Percentiles rank a stretch among this genome's conserved stretches.
Evolutionary conservation across 345 rosid species (phyloP).

Genomic region (Eucalyptus decipiens): DNA sequence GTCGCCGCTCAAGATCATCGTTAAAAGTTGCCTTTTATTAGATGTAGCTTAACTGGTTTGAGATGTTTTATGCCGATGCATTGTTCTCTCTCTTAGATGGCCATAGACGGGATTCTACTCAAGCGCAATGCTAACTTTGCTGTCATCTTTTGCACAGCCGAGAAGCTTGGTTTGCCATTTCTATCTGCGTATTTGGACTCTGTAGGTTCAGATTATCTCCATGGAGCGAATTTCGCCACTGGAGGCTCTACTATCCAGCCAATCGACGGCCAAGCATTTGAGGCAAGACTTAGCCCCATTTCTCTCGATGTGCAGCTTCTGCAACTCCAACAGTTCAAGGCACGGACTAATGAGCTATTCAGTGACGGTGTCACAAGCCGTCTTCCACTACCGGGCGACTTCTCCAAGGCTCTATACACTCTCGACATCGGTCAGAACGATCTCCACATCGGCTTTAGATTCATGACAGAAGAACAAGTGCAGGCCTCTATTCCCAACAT

Average conservation of each 20-base stretch:
- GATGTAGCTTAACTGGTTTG: background rate
- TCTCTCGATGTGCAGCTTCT: slow-evolving; percentile 74
- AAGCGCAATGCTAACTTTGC: background rate
- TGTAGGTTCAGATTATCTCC: slow-evolving; percentile 63
- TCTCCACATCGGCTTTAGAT: slow-evolving; percentile 63
- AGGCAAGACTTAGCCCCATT: slow-evolving; percentile 83
- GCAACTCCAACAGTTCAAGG: slow-evolving; percentile 69
- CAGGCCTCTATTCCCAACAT: slow-evolving; percentile 60
- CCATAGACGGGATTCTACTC: background rate
- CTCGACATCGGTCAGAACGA: slow-evolving; percentile 94
- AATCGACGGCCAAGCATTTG: slow-evolving; percentile 69
- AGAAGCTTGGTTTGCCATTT: slow-evolving; percentile 55
- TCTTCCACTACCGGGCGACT: slow-evolving; percentile 66
- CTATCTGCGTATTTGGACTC: slow-evolving; percentile 85
- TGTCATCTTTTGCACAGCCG: slow-evolving; percentile 34
- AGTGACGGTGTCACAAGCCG: slow-evolving; percentile 30
- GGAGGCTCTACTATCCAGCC: slow-evolving; percentile 87
- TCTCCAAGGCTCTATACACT: slow-evolving; percentile 74
- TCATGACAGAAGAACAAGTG: slow-evolving; percentile 53
- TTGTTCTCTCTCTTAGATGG: background rate
- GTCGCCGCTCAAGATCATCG: background rate
- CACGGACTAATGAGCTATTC: slow-evolving; percentile 32
- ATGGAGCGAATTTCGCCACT: slow-evolving; percentile 86
- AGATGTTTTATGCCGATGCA: background rate
- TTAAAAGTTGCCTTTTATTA: background rate